Conservation (phyloP, 2,329 filamentous ascomycete genomes). For the Exophiala mesophila region DNA sequence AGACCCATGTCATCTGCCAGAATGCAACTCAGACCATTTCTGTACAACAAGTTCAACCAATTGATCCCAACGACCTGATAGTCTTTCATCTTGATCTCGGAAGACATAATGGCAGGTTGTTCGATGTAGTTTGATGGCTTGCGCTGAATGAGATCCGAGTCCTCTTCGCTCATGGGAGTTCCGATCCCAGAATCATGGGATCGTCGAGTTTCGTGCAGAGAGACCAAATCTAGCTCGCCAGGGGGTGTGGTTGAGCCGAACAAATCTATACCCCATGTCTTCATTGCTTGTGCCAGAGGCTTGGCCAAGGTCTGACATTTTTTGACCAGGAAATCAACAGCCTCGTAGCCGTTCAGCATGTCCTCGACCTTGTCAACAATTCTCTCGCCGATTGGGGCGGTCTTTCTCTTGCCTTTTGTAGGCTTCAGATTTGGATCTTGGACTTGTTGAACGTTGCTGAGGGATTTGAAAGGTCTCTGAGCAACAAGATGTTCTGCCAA, state of each 20-base stretch:
- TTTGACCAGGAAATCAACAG: constrained; percentile 75
- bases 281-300: constrained; percentile 60
- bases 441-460: constrained; percentile 64
- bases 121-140: constrained; percentile 44
- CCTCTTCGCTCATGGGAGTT: constrained; percentile 51
- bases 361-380: constrained; percentile 63
- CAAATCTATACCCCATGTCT: constrained; percentile 63
- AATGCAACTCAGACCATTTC: constrained; percentile 76
- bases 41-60: constrained; percentile 83
- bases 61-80: constrained; percentile 94
- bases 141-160: constrained; percentile 36
- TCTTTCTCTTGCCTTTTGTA: constrained; percentile 46
- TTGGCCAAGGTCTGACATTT: constrained; percentile 70
- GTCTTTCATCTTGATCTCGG: constrained; percentile 74
- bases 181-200: constrained; percentile 64
- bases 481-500: constrained; percentile 65
- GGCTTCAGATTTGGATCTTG: constrained; percentile 49
- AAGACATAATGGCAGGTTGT: constrained; percentile 72
- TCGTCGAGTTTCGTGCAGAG: constrained; percentile 41
- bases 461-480: constrained; percentile 65
- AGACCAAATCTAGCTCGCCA: constrained; percentile 58
- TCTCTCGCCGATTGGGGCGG: constrained; percentile 59
- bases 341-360: constrained; percentile 74
- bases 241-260: constrained; percentile 48
- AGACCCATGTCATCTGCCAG: constrained; percentile 94